These are phyloP conservation scores for Aphanomyces euteiches DNA, from an alignment of 352 stramenopile genomes.

Conservation along the genomic window DNA sequence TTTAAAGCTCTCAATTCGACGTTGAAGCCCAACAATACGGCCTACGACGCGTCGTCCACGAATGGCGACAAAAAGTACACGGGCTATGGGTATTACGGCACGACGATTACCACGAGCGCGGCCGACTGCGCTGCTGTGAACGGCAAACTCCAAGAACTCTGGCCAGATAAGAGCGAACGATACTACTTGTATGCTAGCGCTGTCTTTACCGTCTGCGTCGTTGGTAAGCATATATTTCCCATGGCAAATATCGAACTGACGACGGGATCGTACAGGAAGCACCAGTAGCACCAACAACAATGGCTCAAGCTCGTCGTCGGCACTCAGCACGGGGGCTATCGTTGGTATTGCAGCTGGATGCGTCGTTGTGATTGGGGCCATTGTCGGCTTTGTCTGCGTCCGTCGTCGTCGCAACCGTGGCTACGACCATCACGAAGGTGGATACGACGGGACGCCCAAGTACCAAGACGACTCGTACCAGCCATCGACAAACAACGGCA, in stretches of 20 bases:
- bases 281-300: not conserved
- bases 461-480: not conserved
- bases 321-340: not conserved
- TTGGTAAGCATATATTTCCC: not conserved
- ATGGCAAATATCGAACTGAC: not conserved
- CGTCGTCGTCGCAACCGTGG: not conserved
- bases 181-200: not conserved
- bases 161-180: not conserved
- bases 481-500: not conserved
- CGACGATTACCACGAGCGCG: not conserved
- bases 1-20: constrained; percentile 3
- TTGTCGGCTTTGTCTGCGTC: not conserved
- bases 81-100: constrained; percentile 3
- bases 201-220: constrained; percentile 2
- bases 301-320: not conserved
- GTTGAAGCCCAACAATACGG: not conserved
- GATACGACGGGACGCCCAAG: not conserved
- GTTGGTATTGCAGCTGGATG: not conserved
- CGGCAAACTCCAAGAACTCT: not conserved
- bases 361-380: not conserved
- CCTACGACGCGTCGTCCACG: not conserved
- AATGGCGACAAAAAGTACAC: not conserved
- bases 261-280: not conserved
- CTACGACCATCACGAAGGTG: not conserved
- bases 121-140: not conserved